Conservation (phyloP, 305 asterid genomes). For the Euphrasia arctica region DNA sequence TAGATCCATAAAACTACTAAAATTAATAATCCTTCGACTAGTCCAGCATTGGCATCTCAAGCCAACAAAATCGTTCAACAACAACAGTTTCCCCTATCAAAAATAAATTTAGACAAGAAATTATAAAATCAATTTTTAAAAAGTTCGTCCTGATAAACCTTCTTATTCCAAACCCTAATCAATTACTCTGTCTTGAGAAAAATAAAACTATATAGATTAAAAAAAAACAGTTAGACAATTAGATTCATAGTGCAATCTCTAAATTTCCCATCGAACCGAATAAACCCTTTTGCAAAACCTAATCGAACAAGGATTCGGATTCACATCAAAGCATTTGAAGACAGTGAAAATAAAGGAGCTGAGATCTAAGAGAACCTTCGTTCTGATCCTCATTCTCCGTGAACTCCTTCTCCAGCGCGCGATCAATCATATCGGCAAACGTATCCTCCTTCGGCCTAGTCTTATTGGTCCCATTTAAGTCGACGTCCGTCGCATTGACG, state of each 20-base stretch:
- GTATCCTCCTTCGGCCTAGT: constrained; percentile 63
- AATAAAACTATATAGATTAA: neutral
- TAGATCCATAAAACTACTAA: constrained; percentile 23
- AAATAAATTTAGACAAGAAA: neutral
- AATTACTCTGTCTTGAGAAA: neutral
- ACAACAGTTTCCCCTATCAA: constrained; percentile 5
- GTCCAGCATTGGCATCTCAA: constrained; percentile 20
- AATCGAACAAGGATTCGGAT: constrained; percentile 14
- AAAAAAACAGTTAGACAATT: neutral
- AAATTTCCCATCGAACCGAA: constrained; percentile 16
- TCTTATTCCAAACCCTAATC: constrained; percentile 23
- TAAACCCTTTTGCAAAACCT: constrained; percentile 29
- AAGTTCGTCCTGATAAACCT: constrained; percentile 8
- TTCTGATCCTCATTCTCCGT: constrained; percentile 82
- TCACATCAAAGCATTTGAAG: neutral
- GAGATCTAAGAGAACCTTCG: constrained; percentile 78
- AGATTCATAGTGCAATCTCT: neutral
- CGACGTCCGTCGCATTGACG: constrained; percentile 32
- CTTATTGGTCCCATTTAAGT: constrained; percentile 36
- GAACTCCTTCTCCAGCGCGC: constrained; percentile 93
- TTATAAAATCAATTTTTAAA: neutral
- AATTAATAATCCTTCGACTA: constrained; percentile 8
- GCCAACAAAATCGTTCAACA: constrained; percentile 7
- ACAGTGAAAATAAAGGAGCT: constrained; percentile 1
- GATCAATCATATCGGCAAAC: constrained; percentile 94